A percentile compares a stretch with the other conserved stretches of the same genome.
phyloP scores from a whole-genome alignment of 192 early-diverging fungal genomes.

The Polychytrium aggregatum region DNA sequence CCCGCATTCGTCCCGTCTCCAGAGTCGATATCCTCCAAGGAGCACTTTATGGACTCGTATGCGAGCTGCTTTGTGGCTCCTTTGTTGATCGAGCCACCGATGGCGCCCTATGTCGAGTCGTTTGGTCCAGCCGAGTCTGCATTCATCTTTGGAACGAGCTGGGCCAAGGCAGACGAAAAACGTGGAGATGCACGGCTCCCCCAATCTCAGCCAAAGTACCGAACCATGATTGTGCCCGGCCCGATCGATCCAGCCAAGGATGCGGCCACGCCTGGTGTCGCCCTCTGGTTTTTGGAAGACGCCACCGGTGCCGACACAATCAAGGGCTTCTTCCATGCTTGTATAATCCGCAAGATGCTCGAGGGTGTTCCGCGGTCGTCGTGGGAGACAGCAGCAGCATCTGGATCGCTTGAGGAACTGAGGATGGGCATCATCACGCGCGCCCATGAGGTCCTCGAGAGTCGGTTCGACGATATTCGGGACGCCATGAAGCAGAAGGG shows the following conservation, averaged over 20 bases:
- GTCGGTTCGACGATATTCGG: slow-evolving; percentile 21
- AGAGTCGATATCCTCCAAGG: not conserved
- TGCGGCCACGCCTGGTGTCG: slow-evolving; percentile 17
- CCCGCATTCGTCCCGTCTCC: slow-evolving; percentile 8
- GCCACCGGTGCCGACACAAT: slow-evolving; percentile 38
- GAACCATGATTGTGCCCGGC: not conserved
- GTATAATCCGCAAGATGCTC: slow-evolving; percentile 26
- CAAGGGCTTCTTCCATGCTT: slow-evolving; percentile 55
- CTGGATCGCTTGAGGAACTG: not conserved
- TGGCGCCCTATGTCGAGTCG: too few relatives aligned
- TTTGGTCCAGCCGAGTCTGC: too few relatives aligned
- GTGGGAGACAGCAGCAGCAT: not conserved
- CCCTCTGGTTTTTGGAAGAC: slow-evolving; percentile 44
- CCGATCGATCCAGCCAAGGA: slow-evolving; percentile 5
- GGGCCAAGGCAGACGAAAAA: not conserved
- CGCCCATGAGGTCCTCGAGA: slow-evolving; percentile 20
- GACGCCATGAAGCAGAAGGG: slow-evolving; percentile 21
- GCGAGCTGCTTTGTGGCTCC: too few relatives aligned
- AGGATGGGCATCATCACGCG: slow-evolving; percentile 13
- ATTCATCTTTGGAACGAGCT: not conserved
- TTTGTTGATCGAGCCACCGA: too few relatives aligned
- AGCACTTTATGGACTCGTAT: slow-evolving; percentile 1
- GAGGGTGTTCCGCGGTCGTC: not conserved
- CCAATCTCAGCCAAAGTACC: not conserved
- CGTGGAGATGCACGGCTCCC: not conserved